Base-by-base conservation (phyloP, 2,329 filamentous ascomycete genomes). In the Harringtonia aguacate region DNA sequence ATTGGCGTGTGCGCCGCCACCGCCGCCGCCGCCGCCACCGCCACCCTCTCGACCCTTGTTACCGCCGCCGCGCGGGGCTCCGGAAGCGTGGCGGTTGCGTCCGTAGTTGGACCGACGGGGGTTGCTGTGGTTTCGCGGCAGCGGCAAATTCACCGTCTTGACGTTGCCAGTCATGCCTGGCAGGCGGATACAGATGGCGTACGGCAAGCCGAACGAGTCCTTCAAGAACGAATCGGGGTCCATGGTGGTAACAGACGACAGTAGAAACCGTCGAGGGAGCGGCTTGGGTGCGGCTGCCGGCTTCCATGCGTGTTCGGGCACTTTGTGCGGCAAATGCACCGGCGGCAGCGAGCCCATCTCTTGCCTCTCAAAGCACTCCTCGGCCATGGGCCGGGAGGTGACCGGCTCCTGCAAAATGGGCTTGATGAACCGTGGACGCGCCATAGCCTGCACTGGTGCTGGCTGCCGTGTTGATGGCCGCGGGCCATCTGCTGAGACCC, bases 361-460 rank as follows among this genome's bases (percentile, higher is more conserved):
- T 55, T 85, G 82, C 55, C 87, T 82, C 56, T 86, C 84, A 51
- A 89, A 89, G 51, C 85, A 86, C 48, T 85, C 81, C 50, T 87
- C 84, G 7, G 84, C 82, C 63, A 86, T 82, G 39, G 78, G 77
- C 55, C 81, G 84, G 4, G 78, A 79, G 15, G 69, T 69, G 18
- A 72, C 58, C 27, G 69, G 67, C 39, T 65, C 66, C 24, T 60
- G 58, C 17, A 56, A 65, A 6, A 39, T 55, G 47, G 44, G 45
- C 54, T 36, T 49, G 81, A 27, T 72, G 3, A 24, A 20, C 35
- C 35, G 35, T 13, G 20, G 15, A 5, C 36, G 36, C 9, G n/a
- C 12, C 5, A 20, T 5, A 21, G n/a, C 4, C 10, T 12, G 12
- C n/a, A 29, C 31, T 10, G 31, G 34, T 15, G 24, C 17, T 7